Conservation (phyloP, 768 basidiomycete genomes). For the Mycena pura region DNA sequence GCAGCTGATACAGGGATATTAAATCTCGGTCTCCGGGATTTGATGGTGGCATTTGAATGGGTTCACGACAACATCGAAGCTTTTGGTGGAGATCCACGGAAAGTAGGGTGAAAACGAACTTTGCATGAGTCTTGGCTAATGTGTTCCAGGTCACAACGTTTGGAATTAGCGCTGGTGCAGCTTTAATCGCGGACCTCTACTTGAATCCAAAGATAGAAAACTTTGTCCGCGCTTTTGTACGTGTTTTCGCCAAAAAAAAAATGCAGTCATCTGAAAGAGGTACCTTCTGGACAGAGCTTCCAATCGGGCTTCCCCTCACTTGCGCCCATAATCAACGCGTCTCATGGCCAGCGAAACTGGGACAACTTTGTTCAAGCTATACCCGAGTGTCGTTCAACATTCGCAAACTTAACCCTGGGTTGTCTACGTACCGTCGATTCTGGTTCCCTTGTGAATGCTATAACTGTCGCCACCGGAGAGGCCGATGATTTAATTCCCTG, state of each 20-base stretch:
- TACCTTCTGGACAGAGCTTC: not conserved
- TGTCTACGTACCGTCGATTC: conserved; percentile 16
- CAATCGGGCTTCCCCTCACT: conserved; percentile 3
- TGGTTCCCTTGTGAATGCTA: not conserved
- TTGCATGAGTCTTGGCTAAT: conserved; percentile 13
- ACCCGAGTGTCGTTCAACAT: conserved; percentile 5
- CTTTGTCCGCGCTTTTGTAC: not conserved
- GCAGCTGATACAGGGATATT: conserved; percentile 25
- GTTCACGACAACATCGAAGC: conserved; percentile 27
- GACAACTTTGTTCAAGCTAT: conserved; percentile 26
- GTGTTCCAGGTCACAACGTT: not conserved
- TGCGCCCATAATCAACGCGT: conserved; percentile 14
- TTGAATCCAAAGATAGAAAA: not conserved
- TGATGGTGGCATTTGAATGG: conserved; percentile 38
- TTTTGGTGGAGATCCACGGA: conserved; percentile 9
- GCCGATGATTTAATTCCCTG: not conserved
- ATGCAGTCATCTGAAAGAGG: too few relatives aligned
- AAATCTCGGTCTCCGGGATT: conserved; percentile 38
- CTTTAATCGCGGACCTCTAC: not conserved
- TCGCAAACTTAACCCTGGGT: not conserved
- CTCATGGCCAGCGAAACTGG: conserved; percentile 27
- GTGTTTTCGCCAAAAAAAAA: too few relatives aligned
- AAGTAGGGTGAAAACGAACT: conserved; percentile 29
- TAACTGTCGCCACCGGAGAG: not conserved
- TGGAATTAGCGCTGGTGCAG: not conserved